Base-by-base conservation (phyloP, 768 basidiomycete species). In the Rickenella mellea region DNA sequence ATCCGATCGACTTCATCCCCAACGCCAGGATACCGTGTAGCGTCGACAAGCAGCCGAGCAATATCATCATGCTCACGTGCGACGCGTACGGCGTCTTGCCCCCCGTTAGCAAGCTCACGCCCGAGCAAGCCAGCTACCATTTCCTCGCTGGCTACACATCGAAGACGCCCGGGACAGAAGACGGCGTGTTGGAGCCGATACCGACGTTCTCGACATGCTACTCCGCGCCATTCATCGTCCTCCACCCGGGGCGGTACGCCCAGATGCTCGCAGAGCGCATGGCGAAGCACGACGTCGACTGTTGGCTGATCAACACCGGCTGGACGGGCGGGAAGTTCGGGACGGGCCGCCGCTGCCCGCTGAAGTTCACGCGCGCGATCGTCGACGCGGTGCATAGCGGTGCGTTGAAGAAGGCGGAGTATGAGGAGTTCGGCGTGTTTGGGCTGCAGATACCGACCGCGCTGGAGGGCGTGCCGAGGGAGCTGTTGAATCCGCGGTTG, bases 181-280 rank as follows among this genome's bases (percentile, higher is more conserved):
- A 97, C 55, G 94, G 94, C 58, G 87, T 99, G 22, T 74, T 96
- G 33, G 96, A 99, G 62, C 96, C 96, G 45, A 93, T 94, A 49
- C 96, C 96, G 19, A 98, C 96, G 30, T 99, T 99, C 78, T 96
- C 92, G 15, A 97, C 93, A 25, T 98, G 96, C 66, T 99, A 97
- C 76, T 87, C 85, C 52, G 91, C 93, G 30, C 96, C 96, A n/a
- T 98, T 99, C 77, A 97, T 99, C 60, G 83, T 97, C 52, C 86
- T 96, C 43, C 94, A 96, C 65, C 92, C 92, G 33, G 78, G 86
- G 27, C 84, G 92, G 48, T 99, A 99, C 64, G 94, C 96, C 30
- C 74, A 83, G 63, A 99, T 99, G 96, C 73, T 99, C 51, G 91
- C 94, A 0, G 83, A 89, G 51, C 80, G 86, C 55, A 98, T 99